These are phyloP conservation scores for Physaria fendleri DNA, from an alignment of 345 rosid genomes.

Conservation along the genomic window DNA sequence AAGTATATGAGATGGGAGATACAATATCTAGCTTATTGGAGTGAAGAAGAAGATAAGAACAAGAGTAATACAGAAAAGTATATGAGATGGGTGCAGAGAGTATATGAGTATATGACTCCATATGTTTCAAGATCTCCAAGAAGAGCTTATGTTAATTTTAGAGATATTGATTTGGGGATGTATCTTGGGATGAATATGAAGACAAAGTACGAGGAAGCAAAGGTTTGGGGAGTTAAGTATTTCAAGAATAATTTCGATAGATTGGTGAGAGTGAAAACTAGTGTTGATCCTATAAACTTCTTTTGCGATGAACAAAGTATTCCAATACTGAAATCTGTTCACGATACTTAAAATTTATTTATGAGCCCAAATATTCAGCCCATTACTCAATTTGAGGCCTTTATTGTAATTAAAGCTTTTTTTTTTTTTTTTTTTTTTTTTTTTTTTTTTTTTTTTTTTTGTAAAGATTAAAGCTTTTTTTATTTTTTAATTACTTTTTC, in stretches of 20 bases:
- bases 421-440: no score
- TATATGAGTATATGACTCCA: constrained; percentile 42
- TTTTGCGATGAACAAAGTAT: constrained; percentile 39
- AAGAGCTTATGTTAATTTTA: constrained; percentile 38
- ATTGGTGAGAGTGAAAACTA: constrained; percentile 31
- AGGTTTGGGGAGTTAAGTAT: constrained; percentile 40
- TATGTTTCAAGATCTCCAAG: constrained; percentile 60
- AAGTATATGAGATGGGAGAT: constrained; percentile 37
- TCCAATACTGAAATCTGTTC: constrained; percentile 17
- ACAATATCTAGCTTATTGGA: constrained; percentile 35
- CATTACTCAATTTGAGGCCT: no score
- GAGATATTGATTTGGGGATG: constrained; percentile 48
- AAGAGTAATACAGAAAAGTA: constrained; percentile 12
- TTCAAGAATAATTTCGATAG: constrained; percentile 36
- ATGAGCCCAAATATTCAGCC: no score
- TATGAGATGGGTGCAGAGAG: constrained; percentile 22
- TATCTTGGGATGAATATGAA: constrained; percentile 16
- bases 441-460: no score
- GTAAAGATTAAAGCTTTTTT: no score
- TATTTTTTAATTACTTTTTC: no score
- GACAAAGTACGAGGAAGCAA: constrained; percentile 27
- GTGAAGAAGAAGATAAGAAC: constrained; percentile 22
- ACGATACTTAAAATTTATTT: background rate
- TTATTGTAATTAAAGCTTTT: no score
- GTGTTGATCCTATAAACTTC: constrained; percentile 39